A percentile compares a stretch with the other conserved stretches of the same genome.
Conservation (phyloP, 495 filamentous ascomycete species). For the Podospora sp. region DNA sequence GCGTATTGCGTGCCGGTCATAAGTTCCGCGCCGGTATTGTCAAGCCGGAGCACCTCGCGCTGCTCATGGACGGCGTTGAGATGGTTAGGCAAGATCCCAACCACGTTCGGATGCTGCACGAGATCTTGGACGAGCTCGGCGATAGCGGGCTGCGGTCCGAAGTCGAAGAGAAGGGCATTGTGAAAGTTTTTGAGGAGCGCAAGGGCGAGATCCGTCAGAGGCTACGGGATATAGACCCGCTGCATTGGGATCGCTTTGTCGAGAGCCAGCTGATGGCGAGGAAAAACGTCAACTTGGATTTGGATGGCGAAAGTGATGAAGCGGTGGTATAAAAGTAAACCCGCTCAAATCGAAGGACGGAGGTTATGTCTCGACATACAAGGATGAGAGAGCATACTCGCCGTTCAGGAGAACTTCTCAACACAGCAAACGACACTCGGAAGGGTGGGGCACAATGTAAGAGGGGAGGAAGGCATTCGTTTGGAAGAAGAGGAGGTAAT, state of each 20-base stretch:
- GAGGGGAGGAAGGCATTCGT: neutral
- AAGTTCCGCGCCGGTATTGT: slow-evolving; percentile 66
- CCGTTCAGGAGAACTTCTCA: neutral
- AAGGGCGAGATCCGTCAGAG: slow-evolving; percentile 52
- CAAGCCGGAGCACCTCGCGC: slow-evolving; percentile 48
- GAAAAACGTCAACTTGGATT: slow-evolving; percentile 49
- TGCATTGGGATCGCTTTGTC: slow-evolving; percentile 64
- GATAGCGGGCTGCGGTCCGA: slow-evolving; percentile 60
- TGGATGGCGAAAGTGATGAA: neutral
- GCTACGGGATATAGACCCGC: slow-evolving; percentile 59
- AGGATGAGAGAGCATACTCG: neutral
- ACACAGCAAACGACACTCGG: neutral
- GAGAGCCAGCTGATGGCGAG: slow-evolving; percentile 69
- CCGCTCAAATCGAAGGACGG: too few relatives aligned
- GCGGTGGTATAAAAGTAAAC: neutral
- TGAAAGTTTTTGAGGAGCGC: slow-evolving; percentile 61
- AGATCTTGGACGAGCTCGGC: slow-evolving; percentile 65
- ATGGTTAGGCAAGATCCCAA: slow-evolving; percentile 56
- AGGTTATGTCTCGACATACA: too few relatives aligned
- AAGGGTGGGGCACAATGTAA: too few relatives aligned
- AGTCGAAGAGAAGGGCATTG: slow-evolving; percentile 57
- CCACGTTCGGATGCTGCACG: slow-evolving; percentile 59
- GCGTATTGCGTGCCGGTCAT: slow-evolving; percentile 81
- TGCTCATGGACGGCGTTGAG: slow-evolving; percentile 43
- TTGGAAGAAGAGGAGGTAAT: neutral